Evolutionary conservation across 2,329 filamentous ascomycete species (phyloP).

Genomic region (Metarhizium album): DNA sequence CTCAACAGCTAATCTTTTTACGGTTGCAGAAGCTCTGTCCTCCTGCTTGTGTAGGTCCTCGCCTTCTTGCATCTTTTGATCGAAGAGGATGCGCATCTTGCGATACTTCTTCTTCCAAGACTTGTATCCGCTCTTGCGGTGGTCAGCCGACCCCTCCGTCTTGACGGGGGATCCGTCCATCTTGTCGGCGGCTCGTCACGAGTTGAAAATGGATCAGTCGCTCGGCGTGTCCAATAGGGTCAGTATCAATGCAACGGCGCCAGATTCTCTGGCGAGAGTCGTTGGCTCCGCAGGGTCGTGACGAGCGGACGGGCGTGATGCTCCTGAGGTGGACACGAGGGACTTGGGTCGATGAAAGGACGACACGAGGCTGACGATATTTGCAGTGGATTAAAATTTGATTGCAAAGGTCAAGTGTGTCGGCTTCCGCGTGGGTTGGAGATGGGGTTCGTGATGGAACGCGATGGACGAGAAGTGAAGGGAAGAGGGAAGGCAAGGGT

Average conservation of each 20-base stretch:
- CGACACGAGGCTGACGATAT: not conserved
- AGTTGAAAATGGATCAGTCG: not conserved
- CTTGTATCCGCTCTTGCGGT: conserved; percentile 43
- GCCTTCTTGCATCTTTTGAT: conserved; percentile 66
- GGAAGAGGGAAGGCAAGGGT: not conserved
- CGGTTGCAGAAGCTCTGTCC: conserved; percentile 68
- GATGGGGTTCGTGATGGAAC: not conserved
- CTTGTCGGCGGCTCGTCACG: not conserved
- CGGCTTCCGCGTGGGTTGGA: not conserved
- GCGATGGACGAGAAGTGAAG: not conserved
- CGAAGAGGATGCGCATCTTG: conserved; percentile 75
- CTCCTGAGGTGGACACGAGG: no score
- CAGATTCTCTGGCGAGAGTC: not conserved
- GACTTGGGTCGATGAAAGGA: not conserved
- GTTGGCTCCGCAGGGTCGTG: not conserved
- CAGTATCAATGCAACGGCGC: not conserved
- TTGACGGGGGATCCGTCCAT: conserved; percentile 29
- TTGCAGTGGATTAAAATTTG: not conserved
- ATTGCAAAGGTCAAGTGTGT: not conserved
- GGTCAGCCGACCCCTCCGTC: conserved; percentile 33
- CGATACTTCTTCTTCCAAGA: conserved; percentile 90
- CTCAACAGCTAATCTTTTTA: conserved; percentile 76
- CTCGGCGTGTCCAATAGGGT: not conserved
- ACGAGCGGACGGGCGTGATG: not conserved
- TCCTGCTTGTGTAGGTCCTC: conserved; percentile 75